Evolutionary conservation across 2,329 filamentous ascomycete species (phyloP), one percentile per base, ranked within the genome.

Genomic region (Xylariaceae sp.): DNA sequence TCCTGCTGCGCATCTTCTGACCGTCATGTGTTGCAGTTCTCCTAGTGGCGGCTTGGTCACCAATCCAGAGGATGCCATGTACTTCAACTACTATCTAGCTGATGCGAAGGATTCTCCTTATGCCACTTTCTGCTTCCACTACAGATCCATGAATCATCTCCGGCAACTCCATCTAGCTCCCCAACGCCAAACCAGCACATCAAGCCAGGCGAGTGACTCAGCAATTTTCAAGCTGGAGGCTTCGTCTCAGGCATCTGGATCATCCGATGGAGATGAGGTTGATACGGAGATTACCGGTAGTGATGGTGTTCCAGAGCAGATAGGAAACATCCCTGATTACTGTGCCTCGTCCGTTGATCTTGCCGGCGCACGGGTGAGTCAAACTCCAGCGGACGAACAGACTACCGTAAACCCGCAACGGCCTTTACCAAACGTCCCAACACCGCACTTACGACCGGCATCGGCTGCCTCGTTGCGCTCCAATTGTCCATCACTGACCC

Each of bases 81-180:
- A 70, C 58, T 80, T 75, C 53, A 68, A 77, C 50, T 82, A 73
- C 63, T 60, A 68, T 35, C 63, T 82, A 3, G 56, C 70, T 19
- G 79, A 82, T 45, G 60, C 74, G 0, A 74, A 68, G 43, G 71
- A 79, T 35, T 65, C 59, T 2, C 79, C 79, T 0, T 80, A 72
- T 50, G 72, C 71, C 4, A 71, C 69, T 0, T 82, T 81, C 48
- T 68, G 68, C 21, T 78, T 81, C 49, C 74, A 82, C 48, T 82
- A 82, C 51, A 71, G 77, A 22, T 76, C 73, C 6, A 74, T 69
- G 71, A 64, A 68, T 8, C 71, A 69, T 43, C 68, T 82, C 10
- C 56, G 64, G 6, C 61, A 68, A 23, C 65, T 80, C 8, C 75
- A 74, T 42, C 60, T 82, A 4, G 68, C 77, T 21, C 67, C 72